Conservation (phyloP, 768 basidiomycete genomes). For the Serpula lacrymans region DNA sequence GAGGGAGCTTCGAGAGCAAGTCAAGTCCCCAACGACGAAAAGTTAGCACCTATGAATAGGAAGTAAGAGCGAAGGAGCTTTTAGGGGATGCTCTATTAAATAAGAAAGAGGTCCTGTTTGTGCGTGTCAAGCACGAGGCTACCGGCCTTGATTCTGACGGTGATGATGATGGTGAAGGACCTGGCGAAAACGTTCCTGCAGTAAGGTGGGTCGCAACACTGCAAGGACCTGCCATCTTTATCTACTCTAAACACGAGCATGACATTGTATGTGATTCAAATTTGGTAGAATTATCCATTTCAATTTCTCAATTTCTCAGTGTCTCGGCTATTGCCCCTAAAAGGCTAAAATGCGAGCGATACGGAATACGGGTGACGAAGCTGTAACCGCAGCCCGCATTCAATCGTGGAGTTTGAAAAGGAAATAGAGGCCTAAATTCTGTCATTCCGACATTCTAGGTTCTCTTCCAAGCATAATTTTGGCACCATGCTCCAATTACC, state of each 20-base stretch:
- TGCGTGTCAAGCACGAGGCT: constrained; percentile 35
- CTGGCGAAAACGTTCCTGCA: constrained; percentile 24
- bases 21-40: too few relatives aligned
- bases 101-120: constrained; percentile 27
- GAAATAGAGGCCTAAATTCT: background rate
- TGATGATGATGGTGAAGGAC: constrained; percentile 29
- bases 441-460: too few relatives aligned
- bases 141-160: constrained; percentile 25
- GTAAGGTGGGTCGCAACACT: constrained; percentile 1
- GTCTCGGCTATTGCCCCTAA: constrained; percentile 19
- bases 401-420: background rate
- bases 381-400: background rate
- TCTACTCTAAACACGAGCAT: constrained; percentile 25
- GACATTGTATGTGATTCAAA: too few relatives aligned
- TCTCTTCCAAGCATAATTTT: background rate
- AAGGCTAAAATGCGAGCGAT: constrained; percentile 17
- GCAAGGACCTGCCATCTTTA: constrained; percentile 14
- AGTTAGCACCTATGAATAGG: too few relatives aligned
- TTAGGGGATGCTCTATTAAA: too few relatives aligned
- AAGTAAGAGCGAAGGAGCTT: too few relatives aligned
- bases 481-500: background rate
- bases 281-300: constrained; percentile 29
- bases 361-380: too few relatives aligned
- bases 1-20: too few relatives aligned
- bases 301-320: constrained; percentile 28